A percentile compares a stretch with the other conserved stretches of the same genome.
Conservation (phyloP, 192 early-diverging fungal species). For the Coemansia sp. region DNA sequence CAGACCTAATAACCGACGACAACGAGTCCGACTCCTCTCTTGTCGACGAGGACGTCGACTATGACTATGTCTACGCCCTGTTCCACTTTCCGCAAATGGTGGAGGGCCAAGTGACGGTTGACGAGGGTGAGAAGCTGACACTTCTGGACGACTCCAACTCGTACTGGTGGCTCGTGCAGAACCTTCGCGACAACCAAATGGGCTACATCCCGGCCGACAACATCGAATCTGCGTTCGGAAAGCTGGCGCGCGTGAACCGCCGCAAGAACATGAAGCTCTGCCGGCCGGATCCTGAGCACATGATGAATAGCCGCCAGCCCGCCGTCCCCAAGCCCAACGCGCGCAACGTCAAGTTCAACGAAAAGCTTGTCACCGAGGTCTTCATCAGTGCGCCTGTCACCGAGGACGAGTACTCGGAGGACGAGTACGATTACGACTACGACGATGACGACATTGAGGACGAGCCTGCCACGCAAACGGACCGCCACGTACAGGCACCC, state of each 20-base stretch:
- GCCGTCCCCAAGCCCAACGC: constrained; percentile 22
- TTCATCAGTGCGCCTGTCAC: constrained; percentile 33
- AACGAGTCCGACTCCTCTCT: constrained; percentile 42
- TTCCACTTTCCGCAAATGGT: constrained; percentile 76
- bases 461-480: not conserved
- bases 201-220: constrained; percentile 83
- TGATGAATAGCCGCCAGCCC: constrained; percentile 21
- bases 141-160: constrained; percentile 76
- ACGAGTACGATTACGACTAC: constrained; percentile 40
- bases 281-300: constrained; percentile 44
- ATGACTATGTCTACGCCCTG: constrained; percentile 65
- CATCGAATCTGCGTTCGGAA: constrained; percentile 62
- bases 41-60: constrained; percentile 61
- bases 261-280: constrained; percentile 60
- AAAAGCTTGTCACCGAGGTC: constrained; percentile 40
- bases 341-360: constrained; percentile 38
- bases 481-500: constrained; percentile 6
- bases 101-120: constrained; percentile 74
- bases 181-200: constrained; percentile 61
- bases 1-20: constrained; percentile 33
- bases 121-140: constrained; percentile 69
- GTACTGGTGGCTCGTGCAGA: constrained; percentile 72
- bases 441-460: constrained; percentile 15
- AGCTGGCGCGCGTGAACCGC: constrained; percentile 69
- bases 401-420: constrained; percentile 41